Conservation (phyloP, 306 rosid species). For the Vachellia collinsii region DNA sequence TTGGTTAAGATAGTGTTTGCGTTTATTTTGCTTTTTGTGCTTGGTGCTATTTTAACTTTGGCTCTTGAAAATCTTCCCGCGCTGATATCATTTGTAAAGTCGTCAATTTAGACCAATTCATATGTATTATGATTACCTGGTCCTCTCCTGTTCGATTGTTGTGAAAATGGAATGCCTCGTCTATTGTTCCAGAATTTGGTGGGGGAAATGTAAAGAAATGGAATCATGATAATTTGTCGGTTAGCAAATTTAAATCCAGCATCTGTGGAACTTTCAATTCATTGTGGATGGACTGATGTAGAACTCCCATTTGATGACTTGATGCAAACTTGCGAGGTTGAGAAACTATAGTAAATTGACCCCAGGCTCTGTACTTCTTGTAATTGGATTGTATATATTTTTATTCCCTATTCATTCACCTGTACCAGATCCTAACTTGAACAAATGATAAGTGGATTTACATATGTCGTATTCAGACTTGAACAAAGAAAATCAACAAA, state of each 20-base stretch:
- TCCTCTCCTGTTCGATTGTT: background rate
- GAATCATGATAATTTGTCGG: background rate
- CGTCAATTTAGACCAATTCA: constrained; percentile 28
- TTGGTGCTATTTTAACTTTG: constrained; percentile 65
- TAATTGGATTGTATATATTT: no score
- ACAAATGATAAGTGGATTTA: background rate
- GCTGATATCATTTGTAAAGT: constrained; percentile 46
- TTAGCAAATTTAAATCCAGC: background rate
- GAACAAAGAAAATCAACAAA: background rate
- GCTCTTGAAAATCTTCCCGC: constrained; percentile 75
- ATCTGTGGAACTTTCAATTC: background rate
- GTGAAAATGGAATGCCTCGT: background rate
- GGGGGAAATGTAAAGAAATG: background rate
- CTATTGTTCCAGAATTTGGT: background rate
- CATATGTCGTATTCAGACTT: background rate
- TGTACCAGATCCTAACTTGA: background rate
- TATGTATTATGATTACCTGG: background rate
- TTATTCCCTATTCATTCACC: background rate
- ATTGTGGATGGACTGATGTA: background rate
- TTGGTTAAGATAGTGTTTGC: constrained; percentile 63
- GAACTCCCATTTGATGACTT: no score
- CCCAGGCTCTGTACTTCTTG: no score
- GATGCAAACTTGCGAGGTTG: no score
- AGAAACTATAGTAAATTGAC: no score
- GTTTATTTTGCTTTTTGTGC: constrained; percentile 61